These are phyloP conservation scores for Tetrahymena elliotti DNA, from an alignment of 73 alveolate genomes.

Conservation along the genomic window DNA sequence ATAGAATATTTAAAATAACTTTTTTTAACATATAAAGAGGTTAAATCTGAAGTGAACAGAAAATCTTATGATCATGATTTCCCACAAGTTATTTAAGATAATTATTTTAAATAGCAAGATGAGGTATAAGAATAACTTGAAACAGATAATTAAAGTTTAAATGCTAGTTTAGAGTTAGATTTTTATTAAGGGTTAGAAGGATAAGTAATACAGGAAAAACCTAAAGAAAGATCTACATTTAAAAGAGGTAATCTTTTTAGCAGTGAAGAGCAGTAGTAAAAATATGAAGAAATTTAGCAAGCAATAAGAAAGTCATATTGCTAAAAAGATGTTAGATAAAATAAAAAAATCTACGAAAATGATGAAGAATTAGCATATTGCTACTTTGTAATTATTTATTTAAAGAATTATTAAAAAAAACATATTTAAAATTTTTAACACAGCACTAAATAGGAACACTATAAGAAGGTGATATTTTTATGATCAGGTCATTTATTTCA, in stretches of 20 bases:
- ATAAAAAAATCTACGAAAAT: not conserved
- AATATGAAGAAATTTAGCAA: not conserved
- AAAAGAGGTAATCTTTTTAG: not conserved
- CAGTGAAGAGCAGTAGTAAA: not conserved
- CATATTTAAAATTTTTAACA: not conserved
- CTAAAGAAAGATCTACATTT: not conserved
- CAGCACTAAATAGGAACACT: not conserved
- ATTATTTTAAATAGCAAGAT: not conserved
- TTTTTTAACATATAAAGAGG: not conserved
- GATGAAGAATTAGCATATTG: not conserved
- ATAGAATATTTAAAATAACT: not conserved
- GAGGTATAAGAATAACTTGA: not conserved
- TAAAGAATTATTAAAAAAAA: too few relatives aligned
- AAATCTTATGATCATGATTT: not conserved
- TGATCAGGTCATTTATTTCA: not conserved
- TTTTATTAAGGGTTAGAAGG: not conserved
- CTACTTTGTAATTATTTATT: not conserved
- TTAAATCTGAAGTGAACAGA: not conserved
- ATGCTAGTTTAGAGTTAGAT: not conserved
- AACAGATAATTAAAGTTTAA: not conserved
- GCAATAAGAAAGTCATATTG: not conserved
- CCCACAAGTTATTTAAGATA: not conserved
- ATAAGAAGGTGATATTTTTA: not conserved
- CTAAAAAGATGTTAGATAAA: not conserved
- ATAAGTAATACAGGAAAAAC: not conserved